Evolutionary conservation across 1,139 yeast species (phyloP), one percentile per base, ranked within the genome.

Genomic region (Meyerozyma athensensis): DNA sequence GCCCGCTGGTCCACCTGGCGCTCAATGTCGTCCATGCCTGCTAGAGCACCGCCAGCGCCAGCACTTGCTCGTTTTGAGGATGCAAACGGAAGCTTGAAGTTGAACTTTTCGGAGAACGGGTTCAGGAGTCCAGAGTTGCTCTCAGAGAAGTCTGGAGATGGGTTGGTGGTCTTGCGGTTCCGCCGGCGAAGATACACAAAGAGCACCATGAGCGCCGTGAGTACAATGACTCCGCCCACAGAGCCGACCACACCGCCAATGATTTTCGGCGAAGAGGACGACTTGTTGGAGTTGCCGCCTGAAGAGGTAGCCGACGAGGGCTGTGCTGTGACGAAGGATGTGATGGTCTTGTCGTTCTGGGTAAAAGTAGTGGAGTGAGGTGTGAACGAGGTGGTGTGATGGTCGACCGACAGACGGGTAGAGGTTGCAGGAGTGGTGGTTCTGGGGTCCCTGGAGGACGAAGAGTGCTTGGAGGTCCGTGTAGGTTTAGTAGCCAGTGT

Each of bases 231-330:
- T 3, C 76, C 76, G 10, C 75, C 76, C 26, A 70, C 65, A 4
- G 74, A 68, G 2, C 76, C 76, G 7, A 70, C 75, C 17, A 70
- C 50, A 0, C 76, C 75, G 6, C 76, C 76, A 34, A 70, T 68
- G 39, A 70, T 54, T 46, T 63, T 68, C 28, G 68, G 57, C 45
- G 65, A 36, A 16, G 42, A 40, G 12, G 45, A 39, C 38, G 40
- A 36, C 8, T 37, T 40, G n/a, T 51, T 45, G 28, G 14, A 10
- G 28, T 10, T n/a, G 20, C 36, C 36, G 26, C 31, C 34, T 14
- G 44, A 23, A 14, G 43, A 35, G 2, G 74, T 12, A n/a, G 32
- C 14, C 14, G 32, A 10, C 14, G 32, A 9, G n/a, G 32, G 32
- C 20, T 28, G 71, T 0, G 67, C 60, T 0, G 72, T 56, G 4